phyloP scores from a whole-genome alignment of 2,329 filamentous ascomycete genomes.

The Polychaeton citri region DNA sequence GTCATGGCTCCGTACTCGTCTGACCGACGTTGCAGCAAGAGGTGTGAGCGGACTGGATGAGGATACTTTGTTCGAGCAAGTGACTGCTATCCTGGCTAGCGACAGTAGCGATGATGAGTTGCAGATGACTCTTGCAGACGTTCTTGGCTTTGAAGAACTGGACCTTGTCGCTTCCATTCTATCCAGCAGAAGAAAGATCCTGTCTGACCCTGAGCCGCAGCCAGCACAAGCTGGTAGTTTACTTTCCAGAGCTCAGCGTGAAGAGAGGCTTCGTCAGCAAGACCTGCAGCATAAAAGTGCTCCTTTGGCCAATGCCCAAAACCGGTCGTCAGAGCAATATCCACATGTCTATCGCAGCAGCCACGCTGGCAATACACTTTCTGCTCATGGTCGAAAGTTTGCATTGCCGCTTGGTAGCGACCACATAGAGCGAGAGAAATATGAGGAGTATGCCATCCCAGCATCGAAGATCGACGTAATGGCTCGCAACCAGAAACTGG shows the following conservation, averaged over 20 bases:
- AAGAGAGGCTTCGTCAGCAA: conserved; percentile 60
- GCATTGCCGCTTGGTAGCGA: conserved; percentile 64
- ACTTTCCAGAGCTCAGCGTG: conserved; percentile 62
- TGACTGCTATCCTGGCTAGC: conserved; percentile 60
- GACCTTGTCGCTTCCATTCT: conserved; percentile 91
- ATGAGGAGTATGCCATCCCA: conserved; percentile 81
- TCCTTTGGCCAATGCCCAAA: conserved; percentile 54
- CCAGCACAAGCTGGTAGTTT: conserved; percentile 40
- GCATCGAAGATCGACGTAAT: conserved; percentile 66
- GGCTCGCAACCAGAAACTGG: conserved; percentile 57
- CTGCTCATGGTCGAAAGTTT: conserved; percentile 67
- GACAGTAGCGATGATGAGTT: conserved; percentile 65
- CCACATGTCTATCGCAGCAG: conserved; percentile 86
- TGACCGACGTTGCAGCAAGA: conserved; percentile 48
- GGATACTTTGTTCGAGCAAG: conserved; percentile 61
- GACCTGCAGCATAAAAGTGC: conserved; percentile 77
- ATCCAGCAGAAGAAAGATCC: conserved; percentile 56
- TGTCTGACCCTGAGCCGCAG: conserved; percentile 24
- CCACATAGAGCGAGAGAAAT: conserved; percentile 56
- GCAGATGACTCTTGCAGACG: conserved; percentile 79
- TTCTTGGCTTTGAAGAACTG: conserved; percentile 84
- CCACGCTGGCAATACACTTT: conserved; percentile 74
- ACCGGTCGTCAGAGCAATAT: conserved; percentile 61
- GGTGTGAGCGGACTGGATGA: conserved; percentile 52
- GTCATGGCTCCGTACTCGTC: conserved; percentile 59